A percentile compares a stretch with the other conserved stretches of the same genome.
phyloP scores from a whole-genome alignment of 1,284 basidiomycete genomes.

The Athelia psychrophila region DNA sequence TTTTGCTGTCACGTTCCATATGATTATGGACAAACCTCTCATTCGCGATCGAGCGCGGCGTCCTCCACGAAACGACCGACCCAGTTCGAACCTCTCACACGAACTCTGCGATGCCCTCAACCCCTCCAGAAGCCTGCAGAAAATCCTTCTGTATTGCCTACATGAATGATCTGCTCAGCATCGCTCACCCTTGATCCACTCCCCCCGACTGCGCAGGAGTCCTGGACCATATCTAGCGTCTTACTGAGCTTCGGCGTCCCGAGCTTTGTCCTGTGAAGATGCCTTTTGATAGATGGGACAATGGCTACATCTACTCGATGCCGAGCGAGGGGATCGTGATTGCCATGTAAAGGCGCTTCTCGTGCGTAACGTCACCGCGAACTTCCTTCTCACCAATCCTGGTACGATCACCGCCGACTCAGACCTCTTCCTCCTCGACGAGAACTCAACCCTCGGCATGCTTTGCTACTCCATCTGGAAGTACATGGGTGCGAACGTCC shows the following conservation, averaged over 20 bases:
- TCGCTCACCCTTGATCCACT: conserved; percentile 34
- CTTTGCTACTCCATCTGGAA: conserved; percentile 40
- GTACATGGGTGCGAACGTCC: conserved; percentile 33
- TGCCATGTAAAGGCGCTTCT: conserved; percentile 25
- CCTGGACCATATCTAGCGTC: conserved; percentile 16
- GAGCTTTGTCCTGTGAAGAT: conserved; percentile 21
- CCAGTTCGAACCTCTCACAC: conserved; percentile 37
- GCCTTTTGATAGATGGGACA: conserved; percentile 16
- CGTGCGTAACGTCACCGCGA: conserved; percentile 38
- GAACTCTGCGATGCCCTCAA: conserved; percentile 37
- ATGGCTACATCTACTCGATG: conserved; percentile 31
- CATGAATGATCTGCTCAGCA: conserved; percentile 42
- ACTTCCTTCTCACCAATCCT: conserved; percentile 33
- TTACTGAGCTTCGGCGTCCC: conserved; percentile 38
- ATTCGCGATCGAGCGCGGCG: conserved; percentile 41
- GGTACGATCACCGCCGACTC: conserved; percentile 31
- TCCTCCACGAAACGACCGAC: conserved; percentile 43
- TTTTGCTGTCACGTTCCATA: no score
- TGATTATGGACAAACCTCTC: conserved; percentile 30
- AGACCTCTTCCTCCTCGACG: conserved; percentile 45
- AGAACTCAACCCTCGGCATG: conserved; percentile 42
- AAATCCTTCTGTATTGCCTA: conserved; percentile 39
- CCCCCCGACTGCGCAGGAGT: conserved; percentile 18
- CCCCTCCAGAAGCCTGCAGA: conserved; percentile 47
- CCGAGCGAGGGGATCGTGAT: conserved; percentile 30